Base-by-base conservation (phyloP, 2,329 filamentous ascomycete genomes). In the Neocucurbitaria cava region DNA sequence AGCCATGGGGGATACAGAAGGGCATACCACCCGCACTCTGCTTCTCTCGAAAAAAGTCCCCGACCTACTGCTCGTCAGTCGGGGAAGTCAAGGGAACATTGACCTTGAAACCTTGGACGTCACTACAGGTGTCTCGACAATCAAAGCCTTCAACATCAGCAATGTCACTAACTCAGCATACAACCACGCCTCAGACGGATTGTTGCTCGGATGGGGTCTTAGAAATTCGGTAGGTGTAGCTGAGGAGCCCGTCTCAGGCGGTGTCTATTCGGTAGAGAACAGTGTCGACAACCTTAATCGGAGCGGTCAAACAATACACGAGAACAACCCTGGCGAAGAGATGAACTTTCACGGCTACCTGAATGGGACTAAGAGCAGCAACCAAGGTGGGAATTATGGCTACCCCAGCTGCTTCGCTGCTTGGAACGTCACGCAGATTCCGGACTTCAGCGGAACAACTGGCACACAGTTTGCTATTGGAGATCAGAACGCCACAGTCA, bases 291-390 rank as follows among this genome's bases (percentile, higher is more conserved):
- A 89, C 33, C 79, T 91, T 15, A 74, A 75, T 13, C 81, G 89
- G 28, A 74, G 81, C 43, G 83, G 82, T 9, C 61, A 79, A n/a
- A 86, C 89, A 56, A 82, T 90, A 40, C 86, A 89, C 61, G 72
- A 84, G 55, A 80, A 89, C 64, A 92, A 92, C 65, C 89, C 89
- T 0, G 89, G 82, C 15, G 89, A 92, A 68, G 87, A 92, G 73
- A 75, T 92, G 71, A 91, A 92, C 73, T 90, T 85, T 70, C 85
- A 89, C 55, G 89, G 89, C 3, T 83, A 81, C 52, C 77, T 90
- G 3, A 82, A 83, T 40, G 79, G 80, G n/a, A 82, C 81, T 0
- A 10, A 61, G 7, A 75, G 71, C 18, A 54, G 63, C 2, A 64
- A 75, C 26, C 76, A 82, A 65, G 81, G 79, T 17, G 65, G 68